These are phyloP conservation scores for Closterium sp. DNA, from an alignment of 139 green algal genomes.

Conservation along the genomic window DNA sequence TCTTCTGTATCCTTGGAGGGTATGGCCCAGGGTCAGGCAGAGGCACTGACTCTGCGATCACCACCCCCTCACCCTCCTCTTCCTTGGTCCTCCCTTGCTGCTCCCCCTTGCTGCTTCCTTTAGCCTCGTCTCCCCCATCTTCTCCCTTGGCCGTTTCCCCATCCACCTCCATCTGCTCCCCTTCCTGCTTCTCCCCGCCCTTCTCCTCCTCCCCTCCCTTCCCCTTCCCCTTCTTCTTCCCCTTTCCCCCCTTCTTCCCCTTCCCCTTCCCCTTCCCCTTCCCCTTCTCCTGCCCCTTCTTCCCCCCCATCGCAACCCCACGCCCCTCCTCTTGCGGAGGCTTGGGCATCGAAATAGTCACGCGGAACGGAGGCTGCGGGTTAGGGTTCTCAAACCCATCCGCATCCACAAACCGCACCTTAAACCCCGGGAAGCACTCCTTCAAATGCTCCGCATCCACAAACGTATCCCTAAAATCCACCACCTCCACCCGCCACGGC, in stretches of 20 bases:
- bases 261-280: neutral
- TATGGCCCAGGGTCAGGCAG: slow-evolving; percentile 84
- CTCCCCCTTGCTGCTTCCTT: slow-evolving; percentile 62
- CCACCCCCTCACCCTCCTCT: neutral
- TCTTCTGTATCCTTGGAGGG: slow-evolving; percentile 73
- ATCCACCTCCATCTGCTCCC: neutral
- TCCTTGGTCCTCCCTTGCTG: slow-evolving; percentile 54
- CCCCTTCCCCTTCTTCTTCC: neutral
- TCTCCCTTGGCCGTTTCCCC: neutral
- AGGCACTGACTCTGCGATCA: slow-evolving; percentile 69
- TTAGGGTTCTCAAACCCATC: slow-evolving; percentile 12
- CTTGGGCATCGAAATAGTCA: slow-evolving; percentile 67
- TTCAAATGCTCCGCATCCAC: slow-evolving; percentile 81
- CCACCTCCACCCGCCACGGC: slow-evolving; percentile 61
- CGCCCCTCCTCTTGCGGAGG: neutral
- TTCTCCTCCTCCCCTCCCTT: neutral
- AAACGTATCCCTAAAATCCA: slow-evolving; percentile 98
- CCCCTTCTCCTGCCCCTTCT: neutral
- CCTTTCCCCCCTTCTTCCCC: neutral
- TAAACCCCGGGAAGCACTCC: slow-evolving; percentile 78
- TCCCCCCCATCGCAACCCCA: neutral
- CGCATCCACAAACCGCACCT: slow-evolving; percentile 48
- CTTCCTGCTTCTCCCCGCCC: neutral
- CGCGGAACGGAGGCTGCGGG: slow-evolving; percentile 72
- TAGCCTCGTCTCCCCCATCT: neutral